Evolutionary conservation across 441 rosid genomes (phyloP).

Genomic region (Jatropha podagrica): DNA sequence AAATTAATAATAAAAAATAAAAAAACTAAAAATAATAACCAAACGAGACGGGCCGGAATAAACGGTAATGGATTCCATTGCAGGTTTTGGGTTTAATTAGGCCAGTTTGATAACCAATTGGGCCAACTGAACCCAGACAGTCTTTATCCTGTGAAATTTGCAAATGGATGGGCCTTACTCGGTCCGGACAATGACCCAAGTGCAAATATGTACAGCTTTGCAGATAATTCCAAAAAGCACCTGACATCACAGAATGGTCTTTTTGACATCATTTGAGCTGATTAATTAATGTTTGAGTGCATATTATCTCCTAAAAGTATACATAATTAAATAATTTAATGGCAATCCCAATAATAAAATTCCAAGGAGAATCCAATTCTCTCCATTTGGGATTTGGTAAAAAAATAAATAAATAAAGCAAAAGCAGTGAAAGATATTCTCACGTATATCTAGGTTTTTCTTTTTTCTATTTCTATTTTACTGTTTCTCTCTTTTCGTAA

Average conservation of each 20-base stretch:
- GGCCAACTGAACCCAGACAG: not conserved
- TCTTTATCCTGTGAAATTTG: not conserved
- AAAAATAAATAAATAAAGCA: slow-evolving; percentile 15
- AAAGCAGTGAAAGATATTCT: slow-evolving; percentile 32
- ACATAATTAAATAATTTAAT: not conserved
- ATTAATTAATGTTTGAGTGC: not conserved
- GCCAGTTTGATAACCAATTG: not conserved
- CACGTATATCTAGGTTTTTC: slow-evolving; percentile 31
- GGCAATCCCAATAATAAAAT: slow-evolving; percentile 16
- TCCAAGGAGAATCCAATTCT: not conserved
- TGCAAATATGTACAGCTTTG: not conserved
- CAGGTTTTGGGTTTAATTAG: too few relatives aligned
- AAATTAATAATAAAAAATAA: too few relatives aligned
- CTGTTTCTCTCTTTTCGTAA: not conserved
- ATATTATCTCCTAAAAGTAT: not conserved
- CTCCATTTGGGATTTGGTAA: slow-evolving; percentile 32
- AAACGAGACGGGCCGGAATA: too few relatives aligned
- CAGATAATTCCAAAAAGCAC: not conserved
- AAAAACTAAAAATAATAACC: too few relatives aligned
- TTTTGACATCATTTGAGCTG: slow-evolving; percentile 10
- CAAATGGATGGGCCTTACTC: not conserved
- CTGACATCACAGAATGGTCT: slow-evolving; percentile 12
- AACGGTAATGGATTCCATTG: too few relatives aligned
- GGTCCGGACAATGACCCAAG: not conserved
- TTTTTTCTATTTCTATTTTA: slow-evolving; percentile 4